These are phyloP conservation scores for Chalaropsis thielavioides DNA, from an alignment of 2,329 filamentous ascomycete species.

Conservation along the genomic window DNA sequence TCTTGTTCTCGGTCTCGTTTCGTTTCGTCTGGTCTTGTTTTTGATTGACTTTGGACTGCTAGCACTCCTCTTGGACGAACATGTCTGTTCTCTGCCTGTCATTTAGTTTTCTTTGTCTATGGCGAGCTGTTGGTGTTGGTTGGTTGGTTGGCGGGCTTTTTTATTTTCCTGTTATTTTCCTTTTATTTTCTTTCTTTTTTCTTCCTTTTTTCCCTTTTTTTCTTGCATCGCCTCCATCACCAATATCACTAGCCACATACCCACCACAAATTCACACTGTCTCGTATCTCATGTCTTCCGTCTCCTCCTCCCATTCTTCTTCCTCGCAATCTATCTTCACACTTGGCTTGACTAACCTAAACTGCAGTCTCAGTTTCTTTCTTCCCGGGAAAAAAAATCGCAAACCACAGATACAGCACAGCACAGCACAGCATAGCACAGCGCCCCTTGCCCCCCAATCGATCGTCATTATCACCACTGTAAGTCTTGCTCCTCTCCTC, in stretches of 20 bases:
- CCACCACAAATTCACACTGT: no score
- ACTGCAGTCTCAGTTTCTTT: not conserved
- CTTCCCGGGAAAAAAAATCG: not conserved
- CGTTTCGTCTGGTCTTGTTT: conserved; percentile 14
- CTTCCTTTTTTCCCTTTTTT: no score
- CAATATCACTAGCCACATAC: not conserved
- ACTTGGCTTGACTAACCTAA: not conserved
- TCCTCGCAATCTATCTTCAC: not conserved
- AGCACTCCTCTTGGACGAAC: not conserved
- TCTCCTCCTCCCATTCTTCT: not conserved
- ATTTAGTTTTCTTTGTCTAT: not conserved
- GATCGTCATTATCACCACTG: not conserved
- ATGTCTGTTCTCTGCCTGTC: not conserved
- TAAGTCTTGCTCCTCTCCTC: not conserved
- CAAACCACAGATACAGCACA: not conserved
- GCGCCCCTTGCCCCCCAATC: not conserved
- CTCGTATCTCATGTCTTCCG: not conserved
- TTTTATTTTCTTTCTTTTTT: no score
- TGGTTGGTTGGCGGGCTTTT: not conserved
- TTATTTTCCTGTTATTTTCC: not conserved
- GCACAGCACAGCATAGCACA: not conserved
- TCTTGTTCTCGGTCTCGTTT: conserved; percentile 9
- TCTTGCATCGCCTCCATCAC: not conserved
- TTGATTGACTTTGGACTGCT: conserved; percentile 5
- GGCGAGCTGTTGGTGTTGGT: not conserved